Evolutionary conservation across 2,329 filamentous ascomycete species (phyloP).

Genomic region (Epichloe bromicola): DNA sequence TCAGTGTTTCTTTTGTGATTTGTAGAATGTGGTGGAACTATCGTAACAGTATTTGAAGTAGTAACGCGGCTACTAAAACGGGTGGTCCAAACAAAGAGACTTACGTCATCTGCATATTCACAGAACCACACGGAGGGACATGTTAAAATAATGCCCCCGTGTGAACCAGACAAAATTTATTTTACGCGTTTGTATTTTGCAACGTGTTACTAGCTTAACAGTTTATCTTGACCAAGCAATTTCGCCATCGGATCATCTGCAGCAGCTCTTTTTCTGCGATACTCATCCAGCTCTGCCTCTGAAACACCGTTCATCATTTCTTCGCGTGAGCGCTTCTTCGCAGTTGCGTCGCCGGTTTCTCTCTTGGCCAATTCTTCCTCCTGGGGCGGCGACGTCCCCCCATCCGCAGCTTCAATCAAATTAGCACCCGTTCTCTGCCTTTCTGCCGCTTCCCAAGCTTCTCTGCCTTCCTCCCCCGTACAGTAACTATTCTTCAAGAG

Average conservation of each 20-base stretch:
- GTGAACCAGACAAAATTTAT: no score
- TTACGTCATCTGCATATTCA: no score
- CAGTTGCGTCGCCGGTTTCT: constrained; percentile 18
- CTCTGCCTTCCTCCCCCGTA: constrained; percentile 72
- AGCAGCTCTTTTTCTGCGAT: constrained; percentile 60
- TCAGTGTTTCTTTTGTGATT: neutral
- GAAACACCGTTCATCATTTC: constrained; percentile 68
- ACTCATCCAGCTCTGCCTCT: constrained; percentile 78
- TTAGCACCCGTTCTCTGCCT: constrained; percentile 36
- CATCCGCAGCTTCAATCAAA: constrained; percentile 23
- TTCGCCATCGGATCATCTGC: constrained; percentile 81
- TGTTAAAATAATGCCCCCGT: no score
- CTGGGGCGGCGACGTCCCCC: constrained; percentile 12
- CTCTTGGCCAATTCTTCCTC: constrained; percentile 17
- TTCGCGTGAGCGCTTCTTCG: constrained; percentile 61
- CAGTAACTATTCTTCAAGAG: constrained; percentile 95
- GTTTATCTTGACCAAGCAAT: constrained; percentile 60
- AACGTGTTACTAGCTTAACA: constrained; percentile 25
- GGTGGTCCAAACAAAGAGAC: no score
- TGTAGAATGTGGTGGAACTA: neutral
- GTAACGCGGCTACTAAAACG: no score
- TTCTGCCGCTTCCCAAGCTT: constrained; percentile 67
- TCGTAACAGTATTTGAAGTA: no score
- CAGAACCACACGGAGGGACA: no score
- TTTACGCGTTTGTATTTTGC: neutral